These are phyloP conservation scores for Rhodotorula babjevae DNA, from an alignment of 768 basidiomycete genomes.

Conservation along the genomic window DNA sequence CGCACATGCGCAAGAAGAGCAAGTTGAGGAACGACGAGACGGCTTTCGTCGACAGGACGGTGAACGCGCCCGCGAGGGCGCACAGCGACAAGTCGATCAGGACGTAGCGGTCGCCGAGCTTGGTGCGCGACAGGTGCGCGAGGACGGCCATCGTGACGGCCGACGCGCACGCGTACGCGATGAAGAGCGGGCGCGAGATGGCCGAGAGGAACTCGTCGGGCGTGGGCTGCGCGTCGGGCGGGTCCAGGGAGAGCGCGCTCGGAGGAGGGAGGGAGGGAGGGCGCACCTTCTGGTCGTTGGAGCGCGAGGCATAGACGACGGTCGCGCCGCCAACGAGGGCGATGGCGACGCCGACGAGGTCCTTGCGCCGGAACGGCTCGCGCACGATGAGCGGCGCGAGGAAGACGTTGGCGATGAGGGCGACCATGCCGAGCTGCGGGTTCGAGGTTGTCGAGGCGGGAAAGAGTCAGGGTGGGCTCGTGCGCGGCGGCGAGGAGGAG, in stretches of 20 bases:
- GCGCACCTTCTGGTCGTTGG: conserved; percentile 58
- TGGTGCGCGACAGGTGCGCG: conserved; percentile 62
- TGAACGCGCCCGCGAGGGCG: conserved; percentile 70
- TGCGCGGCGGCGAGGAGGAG: neutral
- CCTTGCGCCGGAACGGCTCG: conserved; percentile 69
- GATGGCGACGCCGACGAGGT: conserved; percentile 57
- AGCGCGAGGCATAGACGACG: conserved; percentile 79
- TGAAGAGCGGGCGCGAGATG: conserved; percentile 65
- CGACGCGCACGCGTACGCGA: conserved; percentile 68
- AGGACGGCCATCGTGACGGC: conserved; percentile 56
- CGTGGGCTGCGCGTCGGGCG: conserved; percentile 51
- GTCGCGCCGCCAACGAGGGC: conserved; percentile 85
- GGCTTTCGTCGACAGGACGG: conserved; percentile 89
- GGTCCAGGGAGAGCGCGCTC: neutral
- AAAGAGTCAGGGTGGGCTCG: conserved; percentile 59
- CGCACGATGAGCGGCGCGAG: conserved; percentile 80
- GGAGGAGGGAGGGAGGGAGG: neutral
- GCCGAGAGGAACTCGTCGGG: conserved; percentile 64
- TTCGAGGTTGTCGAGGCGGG: conserved; percentile 42
- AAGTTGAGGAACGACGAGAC: conserved; percentile 77
- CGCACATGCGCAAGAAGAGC: conserved; percentile 30
- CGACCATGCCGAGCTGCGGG: conserved; percentile 84
- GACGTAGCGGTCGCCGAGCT: conserved; percentile 62
- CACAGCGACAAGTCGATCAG: conserved; percentile 83
- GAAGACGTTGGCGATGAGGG: conserved; percentile 65